Percentiles rank a stretch among this genome's conserved stretches.
Conservation (phyloP, 495 filamentous ascomycete species). For the Penicillium coprophilum region DNA sequence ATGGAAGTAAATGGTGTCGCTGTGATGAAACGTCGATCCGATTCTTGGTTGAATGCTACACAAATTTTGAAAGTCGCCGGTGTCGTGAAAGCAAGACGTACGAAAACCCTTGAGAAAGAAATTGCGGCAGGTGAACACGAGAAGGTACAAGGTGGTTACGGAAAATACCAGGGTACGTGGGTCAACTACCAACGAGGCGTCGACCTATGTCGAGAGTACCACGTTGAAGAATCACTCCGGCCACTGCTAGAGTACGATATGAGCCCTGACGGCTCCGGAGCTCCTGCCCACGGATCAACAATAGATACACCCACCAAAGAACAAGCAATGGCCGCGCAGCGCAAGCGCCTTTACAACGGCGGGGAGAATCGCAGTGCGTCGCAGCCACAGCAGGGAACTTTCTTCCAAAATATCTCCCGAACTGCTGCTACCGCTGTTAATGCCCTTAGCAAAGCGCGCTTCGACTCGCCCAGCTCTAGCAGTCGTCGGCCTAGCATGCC, state of each 20-base stretch:
- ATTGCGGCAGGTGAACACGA: constrained; percentile 94
- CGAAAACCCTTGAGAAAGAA: constrained; percentile 96
- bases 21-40: constrained; percentile 89
- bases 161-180: constrained; percentile 99
- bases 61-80: constrained; percentile 95
- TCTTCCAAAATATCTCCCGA: constrained; percentile 93
- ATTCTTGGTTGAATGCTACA: constrained; percentile 93
- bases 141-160: constrained; percentile 97
- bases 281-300: constrained; percentile 52
- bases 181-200: constrained; percentile 87
- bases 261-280: constrained; percentile 69
- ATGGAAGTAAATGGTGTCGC: constrained; percentile 91
- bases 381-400: constrained; percentile 70
- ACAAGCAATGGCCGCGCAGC: constrained; percentile 96
- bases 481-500: constrained; percentile 49
- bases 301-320: constrained; percentile 97
- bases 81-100: constrained; percentile 93
- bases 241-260: constrained; percentile 89
- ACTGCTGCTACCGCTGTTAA: constrained; percentile 89
- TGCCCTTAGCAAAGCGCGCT: constrained; percentile 90
- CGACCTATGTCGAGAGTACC: constrained; percentile 90
- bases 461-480: constrained; percentile 72
- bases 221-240: constrained; percentile 81
- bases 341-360: constrained; percentile 82
- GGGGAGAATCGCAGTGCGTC: constrained; percentile 65